Evolutionary conservation across 805 yeast genomes (phyloP), one percentile per base, ranked within the genome.

Genomic region (Myxozyma lipomycoides): DNA sequence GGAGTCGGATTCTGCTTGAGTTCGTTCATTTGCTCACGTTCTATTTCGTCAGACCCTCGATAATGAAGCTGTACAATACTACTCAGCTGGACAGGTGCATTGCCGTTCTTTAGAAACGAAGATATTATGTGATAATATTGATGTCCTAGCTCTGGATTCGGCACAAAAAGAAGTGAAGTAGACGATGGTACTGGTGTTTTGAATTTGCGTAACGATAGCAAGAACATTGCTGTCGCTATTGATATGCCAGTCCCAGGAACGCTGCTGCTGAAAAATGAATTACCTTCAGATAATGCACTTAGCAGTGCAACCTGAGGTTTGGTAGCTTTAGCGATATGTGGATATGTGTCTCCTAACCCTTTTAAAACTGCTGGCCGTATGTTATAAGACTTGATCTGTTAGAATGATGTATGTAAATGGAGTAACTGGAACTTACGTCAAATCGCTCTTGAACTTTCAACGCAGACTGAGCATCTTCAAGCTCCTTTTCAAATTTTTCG

Each of bases 221-320:
- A 39, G n/a, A 60, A 56, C 7, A 70, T 47, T 1, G 56, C 52
- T 1, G 62, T 51, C 2, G 70, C 70, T 15, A 64, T 48, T 1
- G 72, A 61, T 46, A 67, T 69, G 1, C 74, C 74, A 3, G 68
- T 42, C 9, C 68, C 69, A 1, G 70, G 63, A 1, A 59, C 52
- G 1, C 69, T 61, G 15, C 58, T 51, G 17, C 61, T 66, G 2
- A 65, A 28, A 19, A 64, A 59, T 1, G 70, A 65, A 4, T 17
- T 15, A 10, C 41, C 38, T 12, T 45, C 24, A n/a, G 43, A 50
- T 3, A 55, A 42, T 7, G 49, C 51, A 4, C 25, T 10, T 4
- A 55, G 43, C 15, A 55, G 28, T n/a, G 52, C 46, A 4, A 22
- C 23, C 38, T 55, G 59, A 17, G 47, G 45, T 3, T 40, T 22